Evolutionary conservation across 352 stramenopile genomes (phyloP).

Genomic region (Pythium phragmitis): DNA sequence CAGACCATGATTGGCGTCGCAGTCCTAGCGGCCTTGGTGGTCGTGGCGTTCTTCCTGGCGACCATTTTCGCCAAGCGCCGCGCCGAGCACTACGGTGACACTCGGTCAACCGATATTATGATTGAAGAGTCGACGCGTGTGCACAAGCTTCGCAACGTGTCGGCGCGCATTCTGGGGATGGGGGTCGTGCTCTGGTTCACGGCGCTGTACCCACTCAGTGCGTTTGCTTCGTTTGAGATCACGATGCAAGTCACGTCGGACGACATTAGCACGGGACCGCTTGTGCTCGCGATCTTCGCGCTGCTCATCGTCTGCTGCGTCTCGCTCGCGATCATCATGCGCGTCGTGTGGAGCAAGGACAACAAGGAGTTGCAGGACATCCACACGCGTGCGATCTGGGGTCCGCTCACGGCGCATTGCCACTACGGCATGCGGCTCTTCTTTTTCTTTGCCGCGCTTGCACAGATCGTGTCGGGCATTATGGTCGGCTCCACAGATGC

Average conservation of each 20-base stretch:
- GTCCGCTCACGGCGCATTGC: conserved; percentile 58
- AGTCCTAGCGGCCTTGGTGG: conserved; percentile 35
- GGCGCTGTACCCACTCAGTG: conserved; percentile 55
- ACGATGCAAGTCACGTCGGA: conserved; percentile 58
- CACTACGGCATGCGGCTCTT: conserved; percentile 63
- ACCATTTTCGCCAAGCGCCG: conserved; percentile 51
- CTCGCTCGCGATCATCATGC: conserved; percentile 39
- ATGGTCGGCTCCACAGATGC: conserved; percentile 53
- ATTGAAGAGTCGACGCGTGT: conserved; percentile 41
- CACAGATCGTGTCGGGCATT: conserved; percentile 57
- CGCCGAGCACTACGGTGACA: conserved; percentile 43
- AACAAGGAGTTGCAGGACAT: conserved; percentile 56
- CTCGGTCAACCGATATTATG: conserved; percentile 39
- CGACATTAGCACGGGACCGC: conserved; percentile 18
- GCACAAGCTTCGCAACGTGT: conserved; percentile 54
- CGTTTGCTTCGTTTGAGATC: conserved; percentile 67
- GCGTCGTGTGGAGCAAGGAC: conserved; percentile 50
- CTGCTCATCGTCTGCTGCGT: conserved; percentile 37
- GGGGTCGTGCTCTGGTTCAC: conserved; percentile 66
- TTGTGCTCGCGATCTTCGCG: conserved; percentile 42
- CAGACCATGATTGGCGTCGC: conserved; percentile 40
- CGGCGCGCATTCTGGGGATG: conserved; percentile 63
- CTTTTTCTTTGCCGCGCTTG: conserved; percentile 51
- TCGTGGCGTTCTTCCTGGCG: conserved; percentile 41
- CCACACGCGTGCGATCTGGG: conserved; percentile 58